A percentile compares a stretch with the other conserved stretches of the same genome.
Evolutionary conservation across 495 filamentous ascomycete genomes (phyloP).

Genomic region (Hypoxylon lienhwacheense): DNA sequence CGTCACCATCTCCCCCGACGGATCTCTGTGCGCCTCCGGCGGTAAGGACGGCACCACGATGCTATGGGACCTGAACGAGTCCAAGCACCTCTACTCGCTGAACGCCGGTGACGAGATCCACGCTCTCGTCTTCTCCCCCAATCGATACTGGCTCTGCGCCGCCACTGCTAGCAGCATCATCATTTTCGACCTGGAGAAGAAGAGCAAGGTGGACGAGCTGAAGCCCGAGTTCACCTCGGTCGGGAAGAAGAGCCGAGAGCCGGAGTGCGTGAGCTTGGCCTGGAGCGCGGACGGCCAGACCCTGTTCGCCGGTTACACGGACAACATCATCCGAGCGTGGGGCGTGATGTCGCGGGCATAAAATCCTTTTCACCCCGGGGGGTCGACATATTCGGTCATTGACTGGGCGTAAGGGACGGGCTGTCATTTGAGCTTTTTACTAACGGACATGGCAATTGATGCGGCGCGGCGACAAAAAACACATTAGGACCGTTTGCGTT

Average conservation of each 20-base stretch:
- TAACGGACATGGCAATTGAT: slow-evolving; percentile 40
- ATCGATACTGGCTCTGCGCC: slow-evolving; percentile 99
- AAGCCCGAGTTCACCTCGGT: slow-evolving; percentile 96
- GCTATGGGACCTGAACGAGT: slow-evolving; percentile 99
- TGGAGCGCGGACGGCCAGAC: slow-evolving; percentile 99
- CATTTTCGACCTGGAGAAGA: slow-evolving; percentile 99
- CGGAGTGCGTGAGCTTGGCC: slow-evolving; percentile 95
- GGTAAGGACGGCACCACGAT: slow-evolving; percentile 99
- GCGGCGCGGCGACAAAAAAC: slow-evolving; percentile 32
- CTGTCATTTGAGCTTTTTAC: slow-evolving; percentile 44
- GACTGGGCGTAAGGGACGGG: slow-evolving; percentile 43
- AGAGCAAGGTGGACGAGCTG: slow-evolving; percentile 99
- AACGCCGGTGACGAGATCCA: slow-evolving; percentile 99
- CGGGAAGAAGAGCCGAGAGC: slow-evolving; percentile 98
- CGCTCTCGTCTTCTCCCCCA: slow-evolving; percentile 99
- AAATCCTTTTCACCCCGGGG: slow-evolving; percentile 36
- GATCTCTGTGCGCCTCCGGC: slow-evolving; percentile 97
- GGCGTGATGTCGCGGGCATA: slow-evolving; percentile 85
- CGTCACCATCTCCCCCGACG: slow-evolving; percentile 99
- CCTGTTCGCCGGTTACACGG: slow-evolving; percentile 98
- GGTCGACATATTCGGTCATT: slow-evolving; percentile 38
- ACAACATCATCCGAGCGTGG: slow-evolving; percentile 99
- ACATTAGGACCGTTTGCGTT: slow-evolving; percentile 34
- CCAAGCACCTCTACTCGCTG: slow-evolving; percentile 99
- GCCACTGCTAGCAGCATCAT: slow-evolving; percentile 96